phyloP scores from a whole-genome alignment of 2,329 filamentous ascomycete genomes.

The Periconia sp. region DNA sequence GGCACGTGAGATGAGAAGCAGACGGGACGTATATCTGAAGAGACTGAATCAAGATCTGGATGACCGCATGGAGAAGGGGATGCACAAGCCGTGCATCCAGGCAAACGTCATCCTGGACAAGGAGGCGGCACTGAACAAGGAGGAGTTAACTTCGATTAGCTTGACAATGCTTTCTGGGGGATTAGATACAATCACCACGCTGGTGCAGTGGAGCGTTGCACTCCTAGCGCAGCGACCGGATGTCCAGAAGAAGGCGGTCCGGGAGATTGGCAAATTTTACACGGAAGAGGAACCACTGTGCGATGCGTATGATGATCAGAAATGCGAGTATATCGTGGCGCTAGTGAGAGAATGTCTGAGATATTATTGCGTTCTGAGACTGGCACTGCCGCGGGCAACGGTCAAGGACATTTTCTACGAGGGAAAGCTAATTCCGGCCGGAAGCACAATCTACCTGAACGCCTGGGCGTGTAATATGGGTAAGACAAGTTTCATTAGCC shows the following conservation, averaged over 20 bases:
- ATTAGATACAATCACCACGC: conserved; percentile 69
- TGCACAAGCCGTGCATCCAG: conserved; percentile 69
- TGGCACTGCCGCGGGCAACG: conserved; percentile 67
- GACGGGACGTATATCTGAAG: conserved; percentile 66
- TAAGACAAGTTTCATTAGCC: conserved; percentile 38
- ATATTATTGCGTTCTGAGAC: conserved; percentile 67
- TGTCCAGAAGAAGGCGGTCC: conserved; percentile 65
- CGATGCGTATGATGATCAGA: conserved; percentile 67
- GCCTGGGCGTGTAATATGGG: conserved; percentile 74
- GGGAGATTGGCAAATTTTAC: conserved; percentile 63
- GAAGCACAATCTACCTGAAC: conserved; percentile 70
- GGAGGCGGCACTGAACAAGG: conserved; percentile 66
- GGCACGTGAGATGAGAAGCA: conserved; percentile 64
- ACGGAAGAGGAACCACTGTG: conserved; percentile 61
- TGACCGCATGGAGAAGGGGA: conserved; percentile 65
- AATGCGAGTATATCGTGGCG: conserved; percentile 68
- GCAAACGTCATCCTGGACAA: conserved; percentile 70
- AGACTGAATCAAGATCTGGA: conserved; percentile 65
- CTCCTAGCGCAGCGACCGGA: conserved; percentile 65
- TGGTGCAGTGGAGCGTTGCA: conserved; percentile 69
- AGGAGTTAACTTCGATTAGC: conserved; percentile 69
- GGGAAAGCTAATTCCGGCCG: conserved; percentile 64
- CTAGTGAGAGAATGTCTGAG: conserved; percentile 67
- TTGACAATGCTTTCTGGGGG: conserved; percentile 73
- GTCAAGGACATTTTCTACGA: conserved; percentile 66